A percentile compares a stretch with the other conserved stretches of the same genome.
Evolutionary conservation across 106 monocot species (phyloP).

Genomic region (Dendrobium huoshanense): DNA sequence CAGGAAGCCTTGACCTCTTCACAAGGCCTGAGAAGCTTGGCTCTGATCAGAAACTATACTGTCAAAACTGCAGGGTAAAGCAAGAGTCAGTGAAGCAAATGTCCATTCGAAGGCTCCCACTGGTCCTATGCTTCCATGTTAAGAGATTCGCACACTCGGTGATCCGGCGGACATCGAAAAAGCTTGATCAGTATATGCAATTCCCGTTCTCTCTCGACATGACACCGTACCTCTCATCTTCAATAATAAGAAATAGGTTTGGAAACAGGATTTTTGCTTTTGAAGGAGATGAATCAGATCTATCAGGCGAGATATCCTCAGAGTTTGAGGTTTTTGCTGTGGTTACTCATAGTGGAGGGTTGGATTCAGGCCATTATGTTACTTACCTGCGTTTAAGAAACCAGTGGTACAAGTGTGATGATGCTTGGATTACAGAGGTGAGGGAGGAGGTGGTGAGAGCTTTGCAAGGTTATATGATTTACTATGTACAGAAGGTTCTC

Average conservation of each 20-base stretch:
- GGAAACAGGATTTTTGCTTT: constrained; percentile 53
- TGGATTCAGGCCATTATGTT: constrained; percentile 60
- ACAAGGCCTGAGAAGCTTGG: constrained; percentile 63
- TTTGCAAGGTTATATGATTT: constrained; percentile 58
- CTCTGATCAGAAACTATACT: constrained; percentile 50
- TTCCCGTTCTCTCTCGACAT: constrained; percentile 61
- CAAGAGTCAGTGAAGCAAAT: constrained; percentile 63
- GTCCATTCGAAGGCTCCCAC: constrained; percentile 54
- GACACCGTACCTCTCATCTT: constrained; percentile 57
- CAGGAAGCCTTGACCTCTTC: constrained; percentile 51
- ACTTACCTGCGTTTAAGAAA: constrained; percentile 42
- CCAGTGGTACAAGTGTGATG: constrained; percentile 68
- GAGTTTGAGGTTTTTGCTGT: constrained; percentile 68
- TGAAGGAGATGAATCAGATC: constrained; percentile 36
- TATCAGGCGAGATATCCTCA: constrained; percentile 26
- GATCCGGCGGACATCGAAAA: constrained; percentile 24
- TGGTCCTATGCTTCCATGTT: constrained; percentile 59
- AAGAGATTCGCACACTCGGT: constrained; percentile 55
- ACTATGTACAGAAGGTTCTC: constrained; percentile 44
- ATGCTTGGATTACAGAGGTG: constrained; percentile 60
- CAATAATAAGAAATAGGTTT: constrained; percentile 40
- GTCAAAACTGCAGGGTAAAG: constrained; percentile 38
- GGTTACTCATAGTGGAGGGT: constrained; percentile 45
- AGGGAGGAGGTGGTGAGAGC: constrained; percentile 37
- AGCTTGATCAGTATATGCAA: constrained; percentile 46